These are phyloP conservation scores for Cardamine resedifolia DNA, from an alignment of 345 rosid species.

Conservation along the genomic window DNA sequence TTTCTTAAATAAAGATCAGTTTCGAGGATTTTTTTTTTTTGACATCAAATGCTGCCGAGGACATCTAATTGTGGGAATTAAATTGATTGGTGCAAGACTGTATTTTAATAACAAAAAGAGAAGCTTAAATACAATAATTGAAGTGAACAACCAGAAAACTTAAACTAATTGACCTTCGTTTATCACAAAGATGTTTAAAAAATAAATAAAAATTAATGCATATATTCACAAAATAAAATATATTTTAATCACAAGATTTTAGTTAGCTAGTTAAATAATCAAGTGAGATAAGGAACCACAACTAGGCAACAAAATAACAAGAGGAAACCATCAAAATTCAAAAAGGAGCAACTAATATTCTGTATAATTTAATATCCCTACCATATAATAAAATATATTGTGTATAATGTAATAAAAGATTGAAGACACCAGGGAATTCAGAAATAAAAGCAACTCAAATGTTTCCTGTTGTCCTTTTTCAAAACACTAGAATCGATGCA, in stretches of 20 bases:
- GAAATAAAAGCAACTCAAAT: constrained; percentile 41
- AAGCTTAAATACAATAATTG: constrained; percentile 19
- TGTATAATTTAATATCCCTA: constrained; percentile 32
- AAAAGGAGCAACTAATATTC: constrained; percentile 44
- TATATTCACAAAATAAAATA: background rate
- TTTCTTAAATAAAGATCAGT: background rate
- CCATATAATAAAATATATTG: constrained; percentile 13
- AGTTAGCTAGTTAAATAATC: constrained; percentile 31
- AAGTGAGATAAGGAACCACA: constrained; percentile 52
- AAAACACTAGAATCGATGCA: constrained; percentile 64
- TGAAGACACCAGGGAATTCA: constrained; percentile 40
- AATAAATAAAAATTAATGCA: background rate
- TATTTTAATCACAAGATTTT: constrained; percentile 3
- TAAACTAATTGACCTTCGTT: constrained; percentile 20
- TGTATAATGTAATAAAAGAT: constrained; percentile 32
- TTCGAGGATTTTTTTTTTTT: background rate
- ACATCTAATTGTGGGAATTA: background rate
- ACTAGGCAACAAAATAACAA: constrained; percentile 67
- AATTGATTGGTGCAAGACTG: background rate
- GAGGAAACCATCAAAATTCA: constrained; percentile 64
- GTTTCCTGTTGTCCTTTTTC: constrained; percentile 75
- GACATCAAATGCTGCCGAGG: no score
- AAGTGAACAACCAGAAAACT: constrained; percentile 31
- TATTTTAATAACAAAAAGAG: constrained; percentile 7
- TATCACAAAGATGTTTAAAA: constrained; percentile 10